Conservation (phyloP, 2,329 filamentous ascomycete species). For the Daldinia sp. region DNA sequence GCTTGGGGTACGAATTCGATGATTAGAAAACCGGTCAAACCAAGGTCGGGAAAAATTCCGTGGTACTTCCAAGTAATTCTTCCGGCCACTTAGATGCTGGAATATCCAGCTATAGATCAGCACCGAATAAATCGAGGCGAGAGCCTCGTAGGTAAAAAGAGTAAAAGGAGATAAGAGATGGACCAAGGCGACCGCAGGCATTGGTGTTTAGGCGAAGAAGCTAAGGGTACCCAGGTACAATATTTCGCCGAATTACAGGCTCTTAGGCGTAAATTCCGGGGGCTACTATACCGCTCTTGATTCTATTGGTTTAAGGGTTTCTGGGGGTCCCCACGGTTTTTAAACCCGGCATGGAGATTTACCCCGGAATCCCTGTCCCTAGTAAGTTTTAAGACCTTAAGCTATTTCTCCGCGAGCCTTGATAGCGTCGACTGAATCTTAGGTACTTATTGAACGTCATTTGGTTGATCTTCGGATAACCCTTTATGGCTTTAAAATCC, state of each 20-base stretch:
- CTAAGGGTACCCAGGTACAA: conserved; percentile 31
- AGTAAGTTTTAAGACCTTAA: background rate
- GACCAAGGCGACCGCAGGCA: conserved; percentile 18
- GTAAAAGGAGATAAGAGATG: conserved; percentile 32
- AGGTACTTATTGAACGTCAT: background rate
- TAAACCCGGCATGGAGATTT: conserved; percentile 25
- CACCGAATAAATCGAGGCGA: conserved; percentile 29
- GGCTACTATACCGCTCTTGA: conserved; percentile 21
- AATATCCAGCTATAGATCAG: conserved; percentile 30
- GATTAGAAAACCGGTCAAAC: conserved; percentile 19
- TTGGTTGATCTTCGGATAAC: background rate
- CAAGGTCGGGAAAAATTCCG: conserved; percentile 36
- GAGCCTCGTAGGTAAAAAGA: conserved; percentile 30
- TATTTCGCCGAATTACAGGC: conserved; percentile 39
- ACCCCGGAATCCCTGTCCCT: conserved; percentile 31
- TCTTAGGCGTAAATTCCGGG: conserved; percentile 24
- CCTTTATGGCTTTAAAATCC: background rate
- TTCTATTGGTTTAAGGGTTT: conserved; percentile 28
- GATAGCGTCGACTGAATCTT: background rate
- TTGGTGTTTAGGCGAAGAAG: conserved; percentile 33
- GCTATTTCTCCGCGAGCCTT: conserved; percentile 26
- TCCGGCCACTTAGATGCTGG: conserved; percentile 29
- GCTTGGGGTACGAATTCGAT: conserved; percentile 16
- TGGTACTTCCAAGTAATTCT: conserved; percentile 32
- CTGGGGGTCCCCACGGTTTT: conserved; percentile 29